phyloP scores from a whole-genome alignment of 2,329 filamentous ascomycete species.

The Aspergillus pseudoglaucus region DNA sequence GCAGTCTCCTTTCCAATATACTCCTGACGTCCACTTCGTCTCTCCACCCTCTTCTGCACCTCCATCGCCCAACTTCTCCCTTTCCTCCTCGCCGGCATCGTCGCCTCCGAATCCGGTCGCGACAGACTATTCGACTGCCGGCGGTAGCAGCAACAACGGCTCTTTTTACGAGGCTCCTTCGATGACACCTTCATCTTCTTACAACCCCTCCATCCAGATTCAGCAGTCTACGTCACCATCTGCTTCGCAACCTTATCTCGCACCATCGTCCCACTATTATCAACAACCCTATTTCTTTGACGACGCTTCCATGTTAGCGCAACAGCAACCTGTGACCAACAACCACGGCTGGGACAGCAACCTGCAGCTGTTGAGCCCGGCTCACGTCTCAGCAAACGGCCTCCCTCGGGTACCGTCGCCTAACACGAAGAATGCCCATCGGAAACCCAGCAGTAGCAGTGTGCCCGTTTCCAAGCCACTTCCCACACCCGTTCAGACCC shows the following conservation, averaged over 20 bases:
- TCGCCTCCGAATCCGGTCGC: slow-evolving; percentile 21
- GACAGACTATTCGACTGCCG: slow-evolving; percentile 17
- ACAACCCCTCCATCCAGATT: slow-evolving; percentile 31
- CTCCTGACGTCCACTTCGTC: slow-evolving; percentile 22
- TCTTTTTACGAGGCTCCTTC: slow-evolving; percentile 32
- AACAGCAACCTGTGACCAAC: slow-evolving; percentile 30
- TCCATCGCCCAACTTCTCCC: slow-evolving; percentile 27
- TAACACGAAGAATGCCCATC: slow-evolving; percentile 32
- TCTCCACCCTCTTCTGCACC: slow-evolving; percentile 33
- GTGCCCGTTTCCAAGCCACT: slow-evolving; percentile 45
- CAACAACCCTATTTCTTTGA: slow-evolving; percentile 12
- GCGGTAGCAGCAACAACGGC: slow-evolving; percentile 14
- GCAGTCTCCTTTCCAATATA: slow-evolving; percentile 29
- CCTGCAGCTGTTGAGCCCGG: slow-evolving; percentile 30
- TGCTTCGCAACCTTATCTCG: slow-evolving; percentile 22
- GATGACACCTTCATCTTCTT: slow-evolving; percentile 35
- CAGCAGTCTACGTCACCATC: slow-evolving; percentile 27
- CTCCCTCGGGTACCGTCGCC: slow-evolving; percentile 18
- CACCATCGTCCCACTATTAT: slow-evolving; percentile 20
- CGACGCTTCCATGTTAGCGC: slow-evolving; percentile 34
- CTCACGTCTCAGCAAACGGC: slow-evolving; percentile 23
- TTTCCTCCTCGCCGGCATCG: slow-evolving; percentile 23
- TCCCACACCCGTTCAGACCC: slow-evolving; percentile 51
- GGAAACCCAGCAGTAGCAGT: slow-evolving; percentile 30
- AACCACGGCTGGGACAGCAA: slow-evolving; percentile 32